Evolutionary conservation across 2,329 filamentous ascomycete species (phyloP).

Genomic region (Trichoderma sp.): DNA sequence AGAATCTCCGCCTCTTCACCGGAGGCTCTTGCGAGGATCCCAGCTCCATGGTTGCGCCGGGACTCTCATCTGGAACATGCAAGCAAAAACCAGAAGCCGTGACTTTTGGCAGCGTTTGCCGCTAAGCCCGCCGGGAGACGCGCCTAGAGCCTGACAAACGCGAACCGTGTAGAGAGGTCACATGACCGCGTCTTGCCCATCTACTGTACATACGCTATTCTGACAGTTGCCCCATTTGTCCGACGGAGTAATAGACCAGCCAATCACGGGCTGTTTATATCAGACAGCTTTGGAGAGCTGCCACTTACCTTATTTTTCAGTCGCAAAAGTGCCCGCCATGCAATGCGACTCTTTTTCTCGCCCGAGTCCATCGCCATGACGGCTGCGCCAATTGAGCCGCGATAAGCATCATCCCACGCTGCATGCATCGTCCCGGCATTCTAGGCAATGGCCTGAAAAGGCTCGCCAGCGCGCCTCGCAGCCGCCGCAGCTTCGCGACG

Average conservation of each 20-base stretch:
- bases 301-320: background rate
- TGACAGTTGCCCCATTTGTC: slow-evolving; percentile 2
- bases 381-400: slow-evolving; percentile 14
- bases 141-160: slow-evolving; percentile 35
- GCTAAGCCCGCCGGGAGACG: slow-evolving; percentile 45
- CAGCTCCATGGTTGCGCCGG: slow-evolving; percentile 44
- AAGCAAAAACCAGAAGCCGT: background rate
- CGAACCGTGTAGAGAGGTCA: slow-evolving; percentile 45
- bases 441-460: slow-evolving; percentile 46
- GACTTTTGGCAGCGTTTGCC: background rate
- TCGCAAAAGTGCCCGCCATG: slow-evolving; percentile 16
- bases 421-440: slow-evolving; percentile 48
- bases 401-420: slow-evolving; percentile 22
- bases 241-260: slow-evolving; percentile 20
- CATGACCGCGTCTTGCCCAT: slow-evolving; percentile 42
- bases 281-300: background rate
- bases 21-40: slow-evolving; percentile 49
- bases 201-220: slow-evolving; percentile 2
- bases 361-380: slow-evolving; percentile 20
- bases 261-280: slow-evolving; percentile 19
- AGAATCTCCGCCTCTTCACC: slow-evolving; percentile 49
- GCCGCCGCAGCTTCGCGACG: slow-evolving; percentile 48
- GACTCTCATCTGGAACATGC: slow-evolving; percentile 22
- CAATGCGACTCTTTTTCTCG: slow-evolving; percentile 17
- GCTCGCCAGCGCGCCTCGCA: slow-evolving; percentile 38